Evolutionary conservation across 1,284 basidiomycete species (phyloP).

Genomic region (Ceratobasidium sp.): DNA sequence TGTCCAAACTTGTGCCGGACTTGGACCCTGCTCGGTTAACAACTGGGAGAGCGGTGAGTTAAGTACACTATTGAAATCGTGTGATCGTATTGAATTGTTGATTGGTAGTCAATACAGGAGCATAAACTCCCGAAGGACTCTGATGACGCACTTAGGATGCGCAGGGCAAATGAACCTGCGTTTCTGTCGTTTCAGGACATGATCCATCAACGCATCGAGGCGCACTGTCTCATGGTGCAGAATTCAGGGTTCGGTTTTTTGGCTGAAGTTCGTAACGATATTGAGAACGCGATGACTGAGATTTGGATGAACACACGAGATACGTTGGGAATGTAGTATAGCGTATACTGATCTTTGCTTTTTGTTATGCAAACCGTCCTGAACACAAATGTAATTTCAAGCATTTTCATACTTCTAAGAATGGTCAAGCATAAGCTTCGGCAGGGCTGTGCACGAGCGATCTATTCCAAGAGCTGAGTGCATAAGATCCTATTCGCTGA

Average conservation of each 20-base stretch:
- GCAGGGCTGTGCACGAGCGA: too few species aligned
- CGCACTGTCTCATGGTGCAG: slow-evolving; percentile 9
- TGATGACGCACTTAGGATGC: too few species aligned
- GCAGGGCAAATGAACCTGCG: neutral
- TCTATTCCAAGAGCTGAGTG: too few species aligned
- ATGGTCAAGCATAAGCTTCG: too few species aligned
- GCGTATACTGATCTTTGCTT: too few species aligned
- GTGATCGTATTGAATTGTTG: too few species aligned
- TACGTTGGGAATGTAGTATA: neutral
- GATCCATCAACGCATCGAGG: neutral
- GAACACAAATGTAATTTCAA: too few species aligned
- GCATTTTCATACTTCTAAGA: too few species aligned
- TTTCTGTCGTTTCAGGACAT: slow-evolving; percentile 3
- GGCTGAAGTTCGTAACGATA: neutral
- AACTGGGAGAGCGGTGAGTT: neutral
- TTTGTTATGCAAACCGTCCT: too few species aligned
- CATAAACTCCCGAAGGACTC: neutral
- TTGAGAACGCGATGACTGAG: slow-evolving; percentile 24
- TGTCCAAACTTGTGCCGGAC: neutral
- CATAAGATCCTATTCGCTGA: too few species aligned
- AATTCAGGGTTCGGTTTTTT: slow-evolving; percentile 16
- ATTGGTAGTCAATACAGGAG: neutral
- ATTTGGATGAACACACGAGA: slow-evolving; percentile 8
- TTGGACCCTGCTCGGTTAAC: neutral
- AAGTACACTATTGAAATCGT: neutral